Evolutionary conservation across 352 stramenopile species (phyloP).

Genomic region (Lagenidium giganteum): DNA sequence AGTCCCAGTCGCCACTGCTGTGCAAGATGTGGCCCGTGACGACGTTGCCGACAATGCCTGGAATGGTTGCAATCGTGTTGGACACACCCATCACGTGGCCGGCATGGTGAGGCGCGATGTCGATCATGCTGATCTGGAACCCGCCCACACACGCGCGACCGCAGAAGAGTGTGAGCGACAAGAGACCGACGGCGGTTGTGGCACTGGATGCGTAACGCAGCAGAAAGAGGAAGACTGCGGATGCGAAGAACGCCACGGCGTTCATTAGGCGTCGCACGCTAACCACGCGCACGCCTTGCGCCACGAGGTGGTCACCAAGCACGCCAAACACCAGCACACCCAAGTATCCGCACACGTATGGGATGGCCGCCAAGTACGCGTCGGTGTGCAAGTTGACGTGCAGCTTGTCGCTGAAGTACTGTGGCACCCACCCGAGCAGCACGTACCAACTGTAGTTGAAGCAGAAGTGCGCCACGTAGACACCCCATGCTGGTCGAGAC

Average conservation of each 20-base stretch:
- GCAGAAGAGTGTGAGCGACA: conserved; percentile 77
- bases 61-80: conserved; percentile 82
- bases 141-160: conserved; percentile 67
- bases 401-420: conserved; percentile 81
- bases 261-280: conserved; percentile 80
- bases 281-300: conserved; percentile 52
- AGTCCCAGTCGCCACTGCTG: conserved; percentile 64
- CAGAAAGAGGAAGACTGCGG: conserved; percentile 62
- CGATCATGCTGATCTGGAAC: conserved; percentile 90
- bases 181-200: conserved; percentile 45
- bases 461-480: conserved; percentile 83
- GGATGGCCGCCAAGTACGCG: conserved; percentile 56
- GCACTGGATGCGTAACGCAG: conserved; percentile 57
- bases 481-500: conserved; percentile 66
- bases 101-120: conserved; percentile 74
- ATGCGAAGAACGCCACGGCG: conserved; percentile 63
- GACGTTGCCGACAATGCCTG: conserved; percentile 82
- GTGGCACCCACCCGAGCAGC: conserved; percentile 82
- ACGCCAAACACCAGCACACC: conserved; percentile 70
- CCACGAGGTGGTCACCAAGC: conserved; percentile 60
- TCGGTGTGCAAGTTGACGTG: conserved; percentile 69
- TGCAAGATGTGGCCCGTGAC: conserved; percentile 78
- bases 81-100: conserved; percentile 85
- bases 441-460: conserved; percentile 90
- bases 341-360: conserved; percentile 76